Conservation (phyloP, 805 yeast species). For the Zygotorulaspora chibaensis region DNA sequence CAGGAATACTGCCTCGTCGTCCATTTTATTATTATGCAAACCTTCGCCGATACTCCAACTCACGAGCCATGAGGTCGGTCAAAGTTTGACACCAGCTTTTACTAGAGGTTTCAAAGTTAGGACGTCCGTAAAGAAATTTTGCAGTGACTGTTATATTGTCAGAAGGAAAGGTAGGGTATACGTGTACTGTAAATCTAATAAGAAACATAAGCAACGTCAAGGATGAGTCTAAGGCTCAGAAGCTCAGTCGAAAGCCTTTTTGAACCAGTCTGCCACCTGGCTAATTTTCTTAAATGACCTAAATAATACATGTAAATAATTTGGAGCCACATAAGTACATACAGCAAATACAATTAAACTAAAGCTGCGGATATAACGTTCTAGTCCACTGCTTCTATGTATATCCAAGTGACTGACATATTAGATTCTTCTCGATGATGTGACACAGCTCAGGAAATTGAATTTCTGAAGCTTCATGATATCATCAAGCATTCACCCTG, state of each 20-base stretch:
- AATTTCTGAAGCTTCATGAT: constrained; percentile 30
- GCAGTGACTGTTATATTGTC: constrained; percentile 86
- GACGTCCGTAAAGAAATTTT: constrained; percentile 89
- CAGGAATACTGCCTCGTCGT: background rate
- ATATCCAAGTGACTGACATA: no score
- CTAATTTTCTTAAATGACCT: no score
- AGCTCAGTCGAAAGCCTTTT: background rate
- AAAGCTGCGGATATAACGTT: no score
- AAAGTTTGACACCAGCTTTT: constrained; percentile 22
- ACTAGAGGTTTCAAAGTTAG: constrained; percentile 83
- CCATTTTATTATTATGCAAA: constrained; percentile 2
- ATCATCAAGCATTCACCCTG: background rate
- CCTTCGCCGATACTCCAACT: constrained; percentile 1
- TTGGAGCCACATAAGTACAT: background rate
- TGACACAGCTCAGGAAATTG: no score
- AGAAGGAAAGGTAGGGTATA: constrained; percentile 93
- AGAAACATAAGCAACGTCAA: constrained; percentile 93
- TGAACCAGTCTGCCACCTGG: background rate
- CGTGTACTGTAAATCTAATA: constrained; percentile 88
- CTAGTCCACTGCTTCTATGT: no score
- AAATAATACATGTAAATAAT: constrained; percentile 9
- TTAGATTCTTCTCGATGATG: no score
- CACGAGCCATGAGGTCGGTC: background rate
- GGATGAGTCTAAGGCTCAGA: constrained; percentile 41
- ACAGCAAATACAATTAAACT: background rate